phyloP scores from a whole-genome alignment of 2,329 filamentous ascomycete species.

The Monilinia aucupariae region DNA sequence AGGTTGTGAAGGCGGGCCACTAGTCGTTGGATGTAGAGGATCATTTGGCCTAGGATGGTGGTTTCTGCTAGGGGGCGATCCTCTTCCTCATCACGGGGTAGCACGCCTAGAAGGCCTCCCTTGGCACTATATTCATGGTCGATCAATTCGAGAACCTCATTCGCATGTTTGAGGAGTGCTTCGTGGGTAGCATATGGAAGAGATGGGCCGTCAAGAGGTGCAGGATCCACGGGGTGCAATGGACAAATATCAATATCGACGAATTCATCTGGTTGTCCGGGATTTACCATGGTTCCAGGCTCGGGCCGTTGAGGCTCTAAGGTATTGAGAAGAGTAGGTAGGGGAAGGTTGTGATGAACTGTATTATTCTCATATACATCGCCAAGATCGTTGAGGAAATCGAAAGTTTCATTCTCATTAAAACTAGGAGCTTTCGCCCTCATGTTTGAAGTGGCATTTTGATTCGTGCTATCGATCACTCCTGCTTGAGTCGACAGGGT shows the following conservation, averaged over 20 bases:
- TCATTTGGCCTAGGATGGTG: slow-evolving; percentile 52
- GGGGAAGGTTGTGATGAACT: slow-evolving; percentile 27
- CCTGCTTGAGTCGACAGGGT: slow-evolving; percentile 37
- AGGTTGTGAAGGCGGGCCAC: slow-evolving; percentile 52
- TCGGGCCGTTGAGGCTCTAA: slow-evolving; percentile 16
- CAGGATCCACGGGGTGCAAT: slow-evolving; percentile 19
- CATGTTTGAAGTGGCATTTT: not conserved
- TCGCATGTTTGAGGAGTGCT: slow-evolving; percentile 50
- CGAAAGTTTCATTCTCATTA: slow-evolving; percentile 44
- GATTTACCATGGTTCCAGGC: slow-evolving; percentile 9
- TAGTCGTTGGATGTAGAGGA: slow-evolving; percentile 50
- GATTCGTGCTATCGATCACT: slow-evolving; percentile 28
- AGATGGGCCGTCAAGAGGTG: slow-evolving; percentile 16
- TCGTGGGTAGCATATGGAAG: slow-evolving; percentile 31
- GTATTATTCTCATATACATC: slow-evolving; percentile 38
- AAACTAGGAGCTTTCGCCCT: not conserved
- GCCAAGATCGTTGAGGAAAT: slow-evolving; percentile 51
- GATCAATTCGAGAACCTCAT: slow-evolving; percentile 53
- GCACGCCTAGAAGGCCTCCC: slow-evolving; percentile 50
- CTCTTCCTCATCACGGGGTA: slow-evolving; percentile 41
- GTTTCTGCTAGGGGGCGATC: slow-evolving; percentile 43
- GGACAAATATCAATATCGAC: slow-evolving; percentile 28
- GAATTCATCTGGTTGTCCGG: slow-evolving; percentile 4
- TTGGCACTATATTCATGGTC: slow-evolving; percentile 53
- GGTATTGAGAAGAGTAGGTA: slow-evolving; percentile 29